phyloP scores from a whole-genome alignment of 805 yeast species.

The Saccharomycopsis sp. region DNA sequence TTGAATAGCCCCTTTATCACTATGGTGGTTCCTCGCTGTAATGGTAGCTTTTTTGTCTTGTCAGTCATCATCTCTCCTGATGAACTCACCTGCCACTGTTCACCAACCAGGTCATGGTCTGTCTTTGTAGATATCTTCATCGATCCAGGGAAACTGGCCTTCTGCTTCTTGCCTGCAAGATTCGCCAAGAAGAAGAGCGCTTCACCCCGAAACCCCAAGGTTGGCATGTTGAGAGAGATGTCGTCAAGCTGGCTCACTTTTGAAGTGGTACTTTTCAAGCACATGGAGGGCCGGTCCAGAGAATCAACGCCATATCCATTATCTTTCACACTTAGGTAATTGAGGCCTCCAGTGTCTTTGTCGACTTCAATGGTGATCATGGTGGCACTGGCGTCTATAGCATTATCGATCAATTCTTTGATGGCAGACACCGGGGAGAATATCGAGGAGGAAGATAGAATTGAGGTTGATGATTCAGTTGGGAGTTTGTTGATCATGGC shows the following conservation, averaged over 20 bases:
- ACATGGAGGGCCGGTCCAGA: conserved; percentile 29
- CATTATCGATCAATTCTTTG: conserved; percentile 35
- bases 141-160: conserved; percentile 2
- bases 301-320: conserved; percentile 33
- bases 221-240: conserved; percentile 23
- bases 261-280: conserved; percentile 35
- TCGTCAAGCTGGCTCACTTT: conserved; percentile 29
- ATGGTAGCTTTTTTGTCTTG: conserved; percentile 23
- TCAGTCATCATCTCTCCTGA: conserved; percentile 26
- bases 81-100: conserved; percentile 30
- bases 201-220: conserved; percentile 45
- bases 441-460: conserved; percentile 26
- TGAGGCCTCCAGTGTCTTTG: conserved; percentile 30
- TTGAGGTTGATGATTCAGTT: conserved; percentile 12
- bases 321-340: conserved; percentile 28
- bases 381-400: conserved; percentile 31
- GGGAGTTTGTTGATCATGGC: conserved; percentile 11
- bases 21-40: conserved; percentile 31
- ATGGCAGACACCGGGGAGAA: conserved; percentile 30
- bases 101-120: conserved; percentile 26
- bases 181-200: conserved; percentile 35
- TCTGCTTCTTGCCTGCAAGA: conserved; percentile 16
- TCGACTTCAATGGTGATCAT: conserved; percentile 33
- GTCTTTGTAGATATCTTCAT: conserved; percentile 29
- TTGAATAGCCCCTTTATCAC: conserved; percentile 28